Percentiles rank a stretch among this genome's conserved stretches.
These are phyloP conservation scores for Myriosclerotinia curreyana DNA, from an alignment of 2,329 filamentous ascomycete genomes.

Conservation along the genomic window DNA sequence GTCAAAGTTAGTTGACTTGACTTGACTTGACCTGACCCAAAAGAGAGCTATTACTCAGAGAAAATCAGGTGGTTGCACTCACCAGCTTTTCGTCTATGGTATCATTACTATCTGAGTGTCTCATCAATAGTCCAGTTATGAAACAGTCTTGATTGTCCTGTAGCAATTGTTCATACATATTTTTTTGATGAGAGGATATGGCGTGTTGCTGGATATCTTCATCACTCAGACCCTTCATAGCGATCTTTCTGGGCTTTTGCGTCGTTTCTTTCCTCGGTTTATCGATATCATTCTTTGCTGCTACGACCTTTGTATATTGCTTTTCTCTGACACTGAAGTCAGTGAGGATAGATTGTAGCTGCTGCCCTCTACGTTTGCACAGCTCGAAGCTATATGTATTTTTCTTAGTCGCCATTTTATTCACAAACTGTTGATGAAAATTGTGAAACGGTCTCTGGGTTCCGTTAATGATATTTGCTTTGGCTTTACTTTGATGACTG, in stretches of 20 bases:
- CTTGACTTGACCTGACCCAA: background rate
- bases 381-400: constrained; percentile 13
- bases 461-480: background rate
- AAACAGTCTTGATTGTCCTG: constrained; percentile 27
- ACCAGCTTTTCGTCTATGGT: constrained; percentile 15
- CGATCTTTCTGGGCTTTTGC: background rate
- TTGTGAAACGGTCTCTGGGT: background rate
- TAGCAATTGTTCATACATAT: constrained; percentile 25
- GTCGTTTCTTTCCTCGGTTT: background rate
- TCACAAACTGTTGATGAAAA: background rate
- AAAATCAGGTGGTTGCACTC: background rate
- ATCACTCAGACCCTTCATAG: background rate
- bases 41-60: too few species aligned
- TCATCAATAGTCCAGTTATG: constrained; percentile 24
- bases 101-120: constrained; percentile 26
- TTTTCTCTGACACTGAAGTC: background rate
- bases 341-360: constrained; percentile 13
- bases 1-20: background rate
- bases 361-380: constrained; percentile 15
- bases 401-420: constrained; percentile 5
- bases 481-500: background rate
- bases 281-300: too few species aligned
- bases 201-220: constrained; percentile 1
- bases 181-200: background rate
- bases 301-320: background rate